phyloP scores from a whole-genome alignment of 257 asterid species.

The Ilex aquifolium region DNA sequence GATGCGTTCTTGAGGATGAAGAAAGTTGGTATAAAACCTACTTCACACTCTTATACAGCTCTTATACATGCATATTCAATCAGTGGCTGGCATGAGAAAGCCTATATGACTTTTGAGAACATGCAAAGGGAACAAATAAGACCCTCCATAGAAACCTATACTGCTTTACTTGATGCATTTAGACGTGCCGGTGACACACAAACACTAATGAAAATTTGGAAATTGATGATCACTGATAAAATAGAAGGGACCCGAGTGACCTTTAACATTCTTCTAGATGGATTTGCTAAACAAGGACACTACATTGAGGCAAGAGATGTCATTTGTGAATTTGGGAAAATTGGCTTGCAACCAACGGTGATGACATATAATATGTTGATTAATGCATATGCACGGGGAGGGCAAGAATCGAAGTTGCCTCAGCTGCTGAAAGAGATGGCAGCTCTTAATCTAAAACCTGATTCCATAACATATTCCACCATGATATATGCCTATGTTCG shows the following conservation, averaged over 20 bases:
- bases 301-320: conserved; percentile 83
- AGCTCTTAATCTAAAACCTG: conserved; percentile 69
- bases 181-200: conserved; percentile 89
- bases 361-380: conserved; percentile 94
- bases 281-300: conserved; percentile 81
- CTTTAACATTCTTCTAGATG: conserved; percentile 78
- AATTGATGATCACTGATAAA: conserved; percentile 63
- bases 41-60: conserved; percentile 84
- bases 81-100: conserved; percentile 84
- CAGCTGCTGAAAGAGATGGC: conserved; percentile 86
- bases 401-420: conserved; percentile 79
- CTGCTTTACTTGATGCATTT: conserved; percentile 74
- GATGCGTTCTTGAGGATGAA: conserved; percentile 86
- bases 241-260: conserved; percentile 67
- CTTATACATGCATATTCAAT: conserved; percentile 81
- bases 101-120: conserved; percentile 54
- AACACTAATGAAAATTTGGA: conserved; percentile 76
- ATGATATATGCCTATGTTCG: conserved; percentile 90
- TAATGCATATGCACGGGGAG: conserved; percentile 88
- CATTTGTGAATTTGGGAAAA: conserved; percentile 66
- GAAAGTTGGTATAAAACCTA: conserved; percentile 69
- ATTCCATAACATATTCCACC: conserved; percentile 79
- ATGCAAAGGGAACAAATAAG: conserved; percentile 68
- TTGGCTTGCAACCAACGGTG: conserved; percentile 74
- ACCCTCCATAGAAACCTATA: conserved; percentile 83